These are phyloP conservation scores for Plectosphaerella cucumerina DNA, from an alignment of 2,329 filamentous ascomycete species.

Conservation along the genomic window DNA sequence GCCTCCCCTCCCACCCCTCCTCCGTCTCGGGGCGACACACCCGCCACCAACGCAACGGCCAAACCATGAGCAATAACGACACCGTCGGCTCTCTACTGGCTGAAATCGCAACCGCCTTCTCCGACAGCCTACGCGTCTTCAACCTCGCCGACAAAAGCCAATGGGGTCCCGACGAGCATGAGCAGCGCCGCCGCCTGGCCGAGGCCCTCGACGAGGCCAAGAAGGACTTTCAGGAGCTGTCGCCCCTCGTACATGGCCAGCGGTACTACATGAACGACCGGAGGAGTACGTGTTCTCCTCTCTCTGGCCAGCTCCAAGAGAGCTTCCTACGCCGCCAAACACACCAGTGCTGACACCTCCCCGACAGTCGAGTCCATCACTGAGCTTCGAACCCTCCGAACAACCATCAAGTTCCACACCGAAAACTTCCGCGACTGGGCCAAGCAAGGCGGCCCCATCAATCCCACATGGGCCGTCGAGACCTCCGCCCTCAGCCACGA, in stretches of 20 bases:
- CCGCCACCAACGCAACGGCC: not conserved
- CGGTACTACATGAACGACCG: constrained; percentile 56
- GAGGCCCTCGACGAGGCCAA: constrained; percentile 54
- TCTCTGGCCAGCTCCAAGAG: constrained; percentile 3
- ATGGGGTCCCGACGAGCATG: constrained; percentile 56
- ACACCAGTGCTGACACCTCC: constrained; percentile 10
- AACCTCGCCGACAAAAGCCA: constrained; percentile 53
- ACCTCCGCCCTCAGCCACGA: constrained; percentile 44
- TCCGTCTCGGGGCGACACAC: too few species aligned
- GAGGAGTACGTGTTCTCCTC: constrained; percentile 42
- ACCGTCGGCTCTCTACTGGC: constrained; percentile 56
- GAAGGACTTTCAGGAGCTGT: constrained; percentile 56
- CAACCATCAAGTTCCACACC: constrained; percentile 42
- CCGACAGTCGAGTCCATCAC: constrained; percentile 45
- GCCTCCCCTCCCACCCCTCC: not conserved
- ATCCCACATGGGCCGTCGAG: constrained; percentile 51
- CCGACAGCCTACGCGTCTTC: constrained; percentile 49
- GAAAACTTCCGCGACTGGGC: constrained; percentile 52
- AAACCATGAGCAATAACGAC: constrained; percentile 34
- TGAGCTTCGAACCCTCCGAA: constrained; percentile 42
- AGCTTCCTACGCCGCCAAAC: not conserved
- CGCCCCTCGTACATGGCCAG: constrained; percentile 49
- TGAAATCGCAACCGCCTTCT: constrained; percentile 50
- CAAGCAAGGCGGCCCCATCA: constrained; percentile 49
- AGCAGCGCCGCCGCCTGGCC: constrained; percentile 52